Evolutionary conservation across 495 filamentous ascomycete genomes (phyloP), one percentile per base, ranked within the genome.

Genomic region (Podospora conica): DNA sequence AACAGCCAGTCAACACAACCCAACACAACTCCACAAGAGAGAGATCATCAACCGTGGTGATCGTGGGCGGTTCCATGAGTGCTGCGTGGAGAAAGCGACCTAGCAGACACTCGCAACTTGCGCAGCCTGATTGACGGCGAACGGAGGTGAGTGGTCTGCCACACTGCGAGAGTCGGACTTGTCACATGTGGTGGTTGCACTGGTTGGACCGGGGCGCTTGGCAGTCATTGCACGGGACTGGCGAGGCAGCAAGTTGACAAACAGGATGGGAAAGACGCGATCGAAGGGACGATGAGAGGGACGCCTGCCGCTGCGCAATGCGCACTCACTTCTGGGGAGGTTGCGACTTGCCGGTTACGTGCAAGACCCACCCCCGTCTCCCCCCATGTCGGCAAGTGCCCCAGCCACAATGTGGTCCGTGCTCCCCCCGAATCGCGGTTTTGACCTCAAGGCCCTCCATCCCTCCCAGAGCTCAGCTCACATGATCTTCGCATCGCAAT

Each of bases 401-500:
- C 3, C 40, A 48, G 40, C 40, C 40, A 20, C 40, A 0, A 15
- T 15, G 29, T 74, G 73, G 68, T 55, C 69, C 67, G 71, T 72
- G 71, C 73, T 20, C 60, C 60, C 40, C 54, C 70, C 53, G 58
- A 58, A 55, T 61, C 68, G 58, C 66, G 55, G 55, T 67, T 72
- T 68, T 64, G 40, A 48, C 40, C 40, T 67, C 60, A 60, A 61
- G 48, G 64, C 66, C 65, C 59, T 61, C 66, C 65, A 54, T 61
- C 54, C 61, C 64, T 33, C 65, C 69, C 71, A 67, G 61, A 55
- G 64, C 69, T 69, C 67, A 67, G 69, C 69, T 76, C 72, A 74
- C 74, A 72, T 76, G 72, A 73, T 74, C 73, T 73, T 25, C 69
- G 22, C 55, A 59, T 66, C 70, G 70, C 70, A 64, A 55, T 60